Percentiles rank a stretch among this genome's conserved stretches.
These are phyloP conservation scores for Raphanus raphanistrum DNA, from an alignment of 345 rosid genomes.

Conservation along the genomic window DNA sequence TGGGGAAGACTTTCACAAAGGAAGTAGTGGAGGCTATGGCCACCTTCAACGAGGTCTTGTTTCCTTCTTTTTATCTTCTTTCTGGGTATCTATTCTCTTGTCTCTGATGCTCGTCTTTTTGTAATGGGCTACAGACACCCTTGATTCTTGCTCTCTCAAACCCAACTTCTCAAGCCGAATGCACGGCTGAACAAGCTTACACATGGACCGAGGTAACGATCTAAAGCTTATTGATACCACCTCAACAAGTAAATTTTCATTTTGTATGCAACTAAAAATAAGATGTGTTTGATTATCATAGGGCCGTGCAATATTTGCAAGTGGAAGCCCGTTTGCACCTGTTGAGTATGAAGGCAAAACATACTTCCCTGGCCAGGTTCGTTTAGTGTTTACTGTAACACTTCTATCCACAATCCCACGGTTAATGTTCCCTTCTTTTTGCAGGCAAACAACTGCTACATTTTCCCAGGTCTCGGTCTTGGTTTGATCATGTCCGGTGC, in stretches of 20 bases:
- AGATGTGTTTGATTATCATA: constrained; percentile 38
- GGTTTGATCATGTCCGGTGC: constrained; percentile 91
- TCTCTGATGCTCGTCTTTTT: constrained; percentile 13
- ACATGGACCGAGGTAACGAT: constrained; percentile 73
- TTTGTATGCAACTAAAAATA: neutral
- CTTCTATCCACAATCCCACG: neutral
- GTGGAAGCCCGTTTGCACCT: constrained; percentile 96
- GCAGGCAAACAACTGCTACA: constrained; percentile 95
- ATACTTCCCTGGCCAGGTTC: constrained; percentile 84
- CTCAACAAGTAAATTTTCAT: neutral
- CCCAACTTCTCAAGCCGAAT: constrained; percentile 95
- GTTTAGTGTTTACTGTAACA: neutral
- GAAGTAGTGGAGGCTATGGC: constrained; percentile 92
- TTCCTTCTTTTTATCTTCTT: neutral
- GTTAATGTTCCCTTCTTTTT: neutral
- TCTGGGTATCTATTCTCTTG: neutral
- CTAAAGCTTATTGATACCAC: constrained; percentile 11
- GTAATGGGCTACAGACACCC: constrained; percentile 65
- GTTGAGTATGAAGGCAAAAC: constrained; percentile 69
- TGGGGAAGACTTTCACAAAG: constrained; percentile 87
- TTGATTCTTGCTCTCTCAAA: constrained; percentile 91
- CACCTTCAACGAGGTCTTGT: constrained; percentile 62
- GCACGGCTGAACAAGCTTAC: constrained; percentile 97
- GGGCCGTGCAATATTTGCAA: constrained; percentile 94
- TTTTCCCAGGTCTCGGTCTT: constrained; percentile 93